Evolutionary conservation across 2,329 filamentous ascomycete species (phyloP), one percentile per base, ranked within the genome.

Genomic region (Monosporascus sp.): DNA sequence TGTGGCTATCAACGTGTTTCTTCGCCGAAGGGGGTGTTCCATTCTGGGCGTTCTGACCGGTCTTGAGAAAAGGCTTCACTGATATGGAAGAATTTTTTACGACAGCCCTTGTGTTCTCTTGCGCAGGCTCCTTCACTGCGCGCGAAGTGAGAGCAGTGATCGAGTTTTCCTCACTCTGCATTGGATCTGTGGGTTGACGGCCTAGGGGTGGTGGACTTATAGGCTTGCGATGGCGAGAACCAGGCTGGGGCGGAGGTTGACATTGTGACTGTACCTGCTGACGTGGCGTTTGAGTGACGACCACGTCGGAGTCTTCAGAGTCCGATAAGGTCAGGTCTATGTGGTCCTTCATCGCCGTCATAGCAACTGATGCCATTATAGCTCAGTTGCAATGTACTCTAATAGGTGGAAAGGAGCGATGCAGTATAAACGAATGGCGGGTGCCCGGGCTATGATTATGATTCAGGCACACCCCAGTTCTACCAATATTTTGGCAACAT

Each of bases 251-350:
- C 17, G 51, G 53, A 9, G 54, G 46, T 46, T 53, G 51, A 17
- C 50, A 47, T 46, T 54, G 54, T 3, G 52, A 47, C 44, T 49
- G 53, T 18, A 54, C 14, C 37, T 56, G 54, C 31, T 41, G 51
- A 18, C 41, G 53, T 36, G 56, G 52, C 3, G 58, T 60, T 37
- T 14, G 49, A 18, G 46, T 39, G 31, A 51, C 44, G 52, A 34
- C 31, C 9, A 39, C 39, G 51, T 56, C 51, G 49, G 58, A 56
- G 18, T 59, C 57, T n/a, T 67, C 65, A 24, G 64, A 66, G 52
- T 68, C 65, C 14, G 65, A 62, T 25, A 63, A 54, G 6, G 56
- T 60, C 27, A 59, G 51, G 41, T 62, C 60, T 45, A 60, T 54
- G 7, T 50, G 54, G 3, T 57, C 51, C 49, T 48, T 60, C 47